phyloP scores from a whole-genome alignment of 164 flowering plant species.

The Piper longum region DNA sequence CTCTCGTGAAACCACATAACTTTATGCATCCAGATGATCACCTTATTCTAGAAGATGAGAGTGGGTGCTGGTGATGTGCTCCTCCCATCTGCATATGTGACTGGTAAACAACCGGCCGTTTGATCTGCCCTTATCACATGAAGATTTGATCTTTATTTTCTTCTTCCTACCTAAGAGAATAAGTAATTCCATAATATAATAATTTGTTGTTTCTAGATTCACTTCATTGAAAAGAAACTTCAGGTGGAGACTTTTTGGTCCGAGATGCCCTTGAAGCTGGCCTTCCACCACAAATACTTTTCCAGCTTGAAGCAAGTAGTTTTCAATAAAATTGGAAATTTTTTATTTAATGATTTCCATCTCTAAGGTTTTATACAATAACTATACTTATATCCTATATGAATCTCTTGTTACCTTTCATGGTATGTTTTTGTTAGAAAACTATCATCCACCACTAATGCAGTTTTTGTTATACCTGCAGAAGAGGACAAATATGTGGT shows the following conservation, averaged over 20 bases:
- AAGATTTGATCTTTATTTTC: neutral
- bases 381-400: neutral
- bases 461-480: constrained; percentile 16
- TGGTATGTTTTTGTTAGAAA: neutral
- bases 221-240: constrained; percentile 80
- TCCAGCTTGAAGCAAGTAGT: constrained; percentile 41
- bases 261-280: constrained; percentile 79
- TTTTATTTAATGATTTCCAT: neutral
- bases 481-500: constrained; percentile 91
- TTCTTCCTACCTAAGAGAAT: neutral
- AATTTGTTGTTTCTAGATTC: constrained; percentile 1
- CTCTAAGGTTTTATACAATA: neutral
- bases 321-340: neutral
- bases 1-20: constrained; percentile 74
- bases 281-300: constrained; percentile 61
- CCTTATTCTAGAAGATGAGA: constrained; percentile 86
- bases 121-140: neutral
- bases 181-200: no score
- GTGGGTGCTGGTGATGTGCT: constrained; percentile 59
- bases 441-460: neutral
- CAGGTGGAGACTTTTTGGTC: constrained; percentile 71
- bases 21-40: constrained; percentile 80
- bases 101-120: constrained; percentile 32
- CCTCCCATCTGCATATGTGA: constrained; percentile 60
- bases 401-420: neutral